Conservation (phyloP, 2,329 filamentous ascomycete genomes). For the Neospermospora avenae region DNA sequence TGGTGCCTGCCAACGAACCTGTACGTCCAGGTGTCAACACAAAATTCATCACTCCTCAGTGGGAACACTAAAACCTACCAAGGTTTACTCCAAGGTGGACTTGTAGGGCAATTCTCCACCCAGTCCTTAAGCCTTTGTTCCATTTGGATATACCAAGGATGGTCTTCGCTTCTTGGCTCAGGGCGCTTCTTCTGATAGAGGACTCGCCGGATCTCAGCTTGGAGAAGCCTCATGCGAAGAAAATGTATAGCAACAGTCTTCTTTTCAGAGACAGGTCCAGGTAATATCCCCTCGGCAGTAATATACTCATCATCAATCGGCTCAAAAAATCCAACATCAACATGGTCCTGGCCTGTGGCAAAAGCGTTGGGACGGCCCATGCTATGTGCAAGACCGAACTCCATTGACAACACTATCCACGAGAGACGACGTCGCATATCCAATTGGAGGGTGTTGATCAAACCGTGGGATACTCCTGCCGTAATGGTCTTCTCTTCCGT, state of each 20-base stretch:
- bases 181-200: constrained; percentile 81
- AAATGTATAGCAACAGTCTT: constrained; percentile 92
- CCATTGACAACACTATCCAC: constrained; percentile 87
- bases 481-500: constrained; percentile 86
- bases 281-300: constrained; percentile 68
- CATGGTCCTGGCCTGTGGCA: constrained; percentile 74
- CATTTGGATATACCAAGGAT: constrained; percentile 86
- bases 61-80: constrained; percentile 53
- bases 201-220: constrained; percentile 81
- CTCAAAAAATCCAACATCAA: constrained; percentile 84
- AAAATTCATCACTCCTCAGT: background rate
- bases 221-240: constrained; percentile 83
- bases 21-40: constrained; percentile 22
- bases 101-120: constrained; percentile 72
- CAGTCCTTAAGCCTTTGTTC: constrained; percentile 74
- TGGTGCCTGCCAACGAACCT: constrained; percentile 72
- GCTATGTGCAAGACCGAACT: constrained; percentile 81
- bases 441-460: constrained; percentile 68
- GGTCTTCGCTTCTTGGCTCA: constrained; percentile 72
- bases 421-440: constrained; percentile 87
- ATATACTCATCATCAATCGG: constrained; percentile 81
- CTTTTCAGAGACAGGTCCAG: constrained; percentile 70
- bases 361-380: constrained; percentile 86
- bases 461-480: constrained; percentile 50
- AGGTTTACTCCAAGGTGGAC: constrained; percentile 67